These are phyloP conservation scores for Termitomyces sp. DNA, from an alignment of 768 basidiomycete species.

Conservation along the genomic window DNA sequence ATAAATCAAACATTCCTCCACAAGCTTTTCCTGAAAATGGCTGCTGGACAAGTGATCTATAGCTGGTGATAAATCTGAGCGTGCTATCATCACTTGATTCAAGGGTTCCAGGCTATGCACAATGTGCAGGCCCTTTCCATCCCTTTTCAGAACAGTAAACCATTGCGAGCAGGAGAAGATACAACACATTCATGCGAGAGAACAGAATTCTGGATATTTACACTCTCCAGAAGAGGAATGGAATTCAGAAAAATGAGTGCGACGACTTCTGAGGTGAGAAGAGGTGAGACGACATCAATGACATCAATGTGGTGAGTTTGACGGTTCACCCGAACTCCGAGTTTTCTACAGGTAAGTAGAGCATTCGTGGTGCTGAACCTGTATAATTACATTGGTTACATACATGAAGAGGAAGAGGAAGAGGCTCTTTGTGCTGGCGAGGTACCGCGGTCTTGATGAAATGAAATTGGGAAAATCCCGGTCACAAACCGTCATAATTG, in stretches of 20 bases:
- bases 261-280: background rate
- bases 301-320: background rate
- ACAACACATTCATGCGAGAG: too few relatives aligned
- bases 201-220: too few relatives aligned
- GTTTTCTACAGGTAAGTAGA: background rate
- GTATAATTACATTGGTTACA: background rate
- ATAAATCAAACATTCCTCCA: slow-evolving; percentile 29
- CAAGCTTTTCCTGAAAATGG: slow-evolving; percentile 22
- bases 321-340: background rate
- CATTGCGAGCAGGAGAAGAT: too few relatives aligned
- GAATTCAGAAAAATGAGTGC: background rate
- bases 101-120: slow-evolving; percentile 37
- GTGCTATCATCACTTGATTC: slow-evolving; percentile 32
- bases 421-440: too few relatives aligned
- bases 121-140: slow-evolving; percentile 22
- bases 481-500: too few relatives aligned
- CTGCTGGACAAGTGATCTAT: slow-evolving; percentile 31
- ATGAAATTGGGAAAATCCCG: too few relatives aligned
- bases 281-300: too few relatives aligned
- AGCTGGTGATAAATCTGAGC: slow-evolving; percentile 30
- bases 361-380: background rate
- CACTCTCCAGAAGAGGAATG: slow-evolving; percentile 13
- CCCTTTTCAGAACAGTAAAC: slow-evolving; percentile 17
- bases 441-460: too few relatives aligned
- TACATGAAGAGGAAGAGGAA: too few relatives aligned